Percentiles rank a stretch among this genome's conserved stretches.
These are phyloP conservation scores for Fusarium mundagurra DNA, from an alignment of 2,329 filamentous ascomycete genomes.

Conservation along the genomic window DNA sequence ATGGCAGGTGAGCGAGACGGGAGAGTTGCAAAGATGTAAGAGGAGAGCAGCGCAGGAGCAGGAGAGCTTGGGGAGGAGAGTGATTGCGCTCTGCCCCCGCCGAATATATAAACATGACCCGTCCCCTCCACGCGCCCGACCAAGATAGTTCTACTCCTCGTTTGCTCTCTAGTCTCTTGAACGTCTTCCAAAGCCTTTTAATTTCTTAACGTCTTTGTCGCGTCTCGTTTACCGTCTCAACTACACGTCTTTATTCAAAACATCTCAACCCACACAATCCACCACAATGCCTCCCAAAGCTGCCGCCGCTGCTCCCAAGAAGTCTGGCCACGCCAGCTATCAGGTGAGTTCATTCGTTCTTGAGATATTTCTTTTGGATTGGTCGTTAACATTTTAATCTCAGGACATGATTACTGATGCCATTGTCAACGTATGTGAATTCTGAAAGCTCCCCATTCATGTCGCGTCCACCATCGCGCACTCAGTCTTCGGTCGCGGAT, in stretches of 20 bases:
- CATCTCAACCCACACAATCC: slow-evolving; percentile 40
- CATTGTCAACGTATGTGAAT: slow-evolving; percentile 65
- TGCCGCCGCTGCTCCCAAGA: slow-evolving; percentile 55
- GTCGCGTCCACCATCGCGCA: slow-evolving; percentile 50
- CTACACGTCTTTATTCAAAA: slow-evolving; percentile 21
- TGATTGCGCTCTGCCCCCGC: slow-evolving; percentile 67
- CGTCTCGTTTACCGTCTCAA: slow-evolving; percentile 42
- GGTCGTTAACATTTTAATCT: slow-evolving; percentile 17
- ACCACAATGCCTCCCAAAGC: slow-evolving; percentile 70
- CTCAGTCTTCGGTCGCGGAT: slow-evolving; percentile 37
- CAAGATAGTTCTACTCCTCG: slow-evolving; percentile 49
- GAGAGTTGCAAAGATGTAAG: slow-evolving; percentile 34
- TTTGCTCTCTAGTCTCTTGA: slow-evolving; percentile 47
- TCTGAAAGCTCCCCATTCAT: slow-evolving; percentile 36
- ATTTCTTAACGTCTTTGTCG: slow-evolving; percentile 27
- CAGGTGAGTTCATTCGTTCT: slow-evolving; percentile 58
- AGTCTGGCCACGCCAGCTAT: slow-evolving; percentile 67
- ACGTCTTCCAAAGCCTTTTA: slow-evolving; percentile 32
- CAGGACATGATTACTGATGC: slow-evolving; percentile 73
- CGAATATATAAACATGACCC: slow-evolving; percentile 70
- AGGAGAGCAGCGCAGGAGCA: slow-evolving; percentile 28
- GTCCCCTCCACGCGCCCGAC: slow-evolving; percentile 63
- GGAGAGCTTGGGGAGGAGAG: slow-evolving; percentile 48
- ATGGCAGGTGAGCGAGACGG: slow-evolving; percentile 39
- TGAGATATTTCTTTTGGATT: background rate